Base-by-base conservation (phyloP, 2,329 filamentous ascomycete species). In the Aspergillus sp. region DNA sequence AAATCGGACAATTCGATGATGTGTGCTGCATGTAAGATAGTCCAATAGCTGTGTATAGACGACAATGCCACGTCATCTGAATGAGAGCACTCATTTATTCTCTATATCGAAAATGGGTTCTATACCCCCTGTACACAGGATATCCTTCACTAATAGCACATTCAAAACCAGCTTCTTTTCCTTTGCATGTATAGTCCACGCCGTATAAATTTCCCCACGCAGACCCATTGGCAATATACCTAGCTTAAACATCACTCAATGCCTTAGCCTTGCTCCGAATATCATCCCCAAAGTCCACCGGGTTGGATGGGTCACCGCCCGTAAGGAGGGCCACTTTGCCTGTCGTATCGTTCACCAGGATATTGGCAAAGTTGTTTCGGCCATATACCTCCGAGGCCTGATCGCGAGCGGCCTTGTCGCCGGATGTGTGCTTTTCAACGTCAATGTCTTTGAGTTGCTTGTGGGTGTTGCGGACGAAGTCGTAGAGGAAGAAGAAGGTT, bases 401-500 rank as follows among this genome's bases (percentile, higher is more conserved):
- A 2, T 43, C 39, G 5, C 38, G 34, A 19, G 58, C 43, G 11
- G 34, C 34, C 5, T 19, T 36, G 43, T 62, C 59, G 8, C 56
- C 56, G 0, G 51, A 43, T 7, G 46, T 50, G 42, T 59, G 54
- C 37, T 60, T 59, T 2, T 49, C 36, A 10, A 45, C 11, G 41
- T 65, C 57, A 33, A 64, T 47, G 7, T 32, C 30, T 35, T 54
- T 45, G 3, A 65, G 49, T 33, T 49, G 41, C 27, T 45, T 81
- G 62, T 86, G 82, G 47, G 86, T 78, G 62, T 87, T 85, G 42
- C 82, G 81, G 42, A 87, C 66, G 58, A 88, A 87, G 65, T 88
- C 79, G 33, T 83, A 65, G 45, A 83, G 71, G 59, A 85, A 85
- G 46, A 61, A 59, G 28, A 60, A 34, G 7, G 64, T 57, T 26